A percentile compares a stretch with the other conserved stretches of the same genome.
phyloP scores from a whole-genome alignment of 2,329 filamentous ascomycete species.

The Hymenoscyphus fructigenus region DNA sequence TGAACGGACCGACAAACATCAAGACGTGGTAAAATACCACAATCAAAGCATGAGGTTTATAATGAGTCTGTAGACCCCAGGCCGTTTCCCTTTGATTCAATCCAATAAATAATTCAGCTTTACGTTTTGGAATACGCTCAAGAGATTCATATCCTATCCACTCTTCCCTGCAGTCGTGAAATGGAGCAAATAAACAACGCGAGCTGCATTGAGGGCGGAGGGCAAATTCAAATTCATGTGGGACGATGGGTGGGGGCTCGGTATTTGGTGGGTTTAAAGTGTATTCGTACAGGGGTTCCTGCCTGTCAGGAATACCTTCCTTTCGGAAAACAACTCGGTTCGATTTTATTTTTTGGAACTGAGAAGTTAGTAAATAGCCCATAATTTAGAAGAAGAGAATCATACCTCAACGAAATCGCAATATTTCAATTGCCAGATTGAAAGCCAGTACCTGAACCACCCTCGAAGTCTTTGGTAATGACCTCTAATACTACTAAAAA shows the following conservation, averaged over 20 bases:
- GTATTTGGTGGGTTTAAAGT: not conserved
- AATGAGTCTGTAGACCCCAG: not conserved
- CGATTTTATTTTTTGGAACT: not conserved
- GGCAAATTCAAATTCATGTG: not conserved
- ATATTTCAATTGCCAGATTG: not conserved
- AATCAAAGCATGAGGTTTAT: not conserved
- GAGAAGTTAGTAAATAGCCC: not conserved
- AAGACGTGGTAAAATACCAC: not conserved
- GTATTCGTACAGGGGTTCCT: not conserved
- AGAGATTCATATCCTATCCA: not conserved
- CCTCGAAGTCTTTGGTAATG: not conserved
- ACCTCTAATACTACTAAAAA: not conserved
- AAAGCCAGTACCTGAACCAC: not conserved
- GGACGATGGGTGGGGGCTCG: not conserved
- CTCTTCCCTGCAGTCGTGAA: not conserved
- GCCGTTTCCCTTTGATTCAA: not conserved
- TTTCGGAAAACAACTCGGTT: not conserved
- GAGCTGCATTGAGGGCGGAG: not conserved
- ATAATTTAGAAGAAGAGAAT: too few species aligned
- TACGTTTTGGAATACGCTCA: not conserved
- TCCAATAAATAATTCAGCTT: not conserved
- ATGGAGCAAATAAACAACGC: not conserved
- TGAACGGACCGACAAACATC: not conserved
- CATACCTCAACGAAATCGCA: not conserved
- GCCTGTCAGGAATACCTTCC: not conserved